These are phyloP conservation scores for Inonotus hispidus DNA, from an alignment of 1,284 basidiomycete species.

Conservation along the genomic window DNA sequence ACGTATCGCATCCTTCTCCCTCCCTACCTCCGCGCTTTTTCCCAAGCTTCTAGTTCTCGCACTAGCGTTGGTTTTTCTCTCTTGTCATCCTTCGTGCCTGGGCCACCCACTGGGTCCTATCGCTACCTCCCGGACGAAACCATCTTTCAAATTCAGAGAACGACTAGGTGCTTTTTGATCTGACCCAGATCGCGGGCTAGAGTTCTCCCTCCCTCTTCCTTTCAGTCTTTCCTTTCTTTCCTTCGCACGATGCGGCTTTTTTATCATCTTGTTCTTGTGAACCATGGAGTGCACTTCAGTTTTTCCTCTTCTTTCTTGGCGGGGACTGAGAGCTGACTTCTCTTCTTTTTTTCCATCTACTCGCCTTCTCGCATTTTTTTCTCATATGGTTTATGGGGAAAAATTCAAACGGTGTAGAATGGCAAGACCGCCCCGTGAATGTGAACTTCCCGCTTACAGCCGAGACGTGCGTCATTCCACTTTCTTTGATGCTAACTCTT, in stretches of 20 bases:
- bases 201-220: background rate
- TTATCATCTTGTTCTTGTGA: background rate
- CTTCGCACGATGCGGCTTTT: background rate
- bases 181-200: background rate
- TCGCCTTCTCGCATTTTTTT: background rate
- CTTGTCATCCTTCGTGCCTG: background rate
- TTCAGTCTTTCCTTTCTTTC: background rate
- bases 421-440: constrained; percentile 52
- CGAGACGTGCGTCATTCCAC: constrained; percentile 36
- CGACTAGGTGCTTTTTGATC: background rate
- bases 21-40: background rate
- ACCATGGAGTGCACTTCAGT: background rate
- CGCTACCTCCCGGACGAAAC: background rate
- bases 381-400: background rate
- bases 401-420: constrained; percentile 36
- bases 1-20: background rate
- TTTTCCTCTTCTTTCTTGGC: background rate
- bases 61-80: background rate
- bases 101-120: background rate
- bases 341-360: background rate
- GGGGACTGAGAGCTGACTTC: background rate
- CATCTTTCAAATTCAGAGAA: background rate
- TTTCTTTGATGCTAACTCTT: background rate
- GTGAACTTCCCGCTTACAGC: constrained; percentile 44
- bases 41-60: background rate